Conservation (phyloP, 2,329 filamentous ascomycete genomes). For the Aspergillus chevalieri region DNA sequence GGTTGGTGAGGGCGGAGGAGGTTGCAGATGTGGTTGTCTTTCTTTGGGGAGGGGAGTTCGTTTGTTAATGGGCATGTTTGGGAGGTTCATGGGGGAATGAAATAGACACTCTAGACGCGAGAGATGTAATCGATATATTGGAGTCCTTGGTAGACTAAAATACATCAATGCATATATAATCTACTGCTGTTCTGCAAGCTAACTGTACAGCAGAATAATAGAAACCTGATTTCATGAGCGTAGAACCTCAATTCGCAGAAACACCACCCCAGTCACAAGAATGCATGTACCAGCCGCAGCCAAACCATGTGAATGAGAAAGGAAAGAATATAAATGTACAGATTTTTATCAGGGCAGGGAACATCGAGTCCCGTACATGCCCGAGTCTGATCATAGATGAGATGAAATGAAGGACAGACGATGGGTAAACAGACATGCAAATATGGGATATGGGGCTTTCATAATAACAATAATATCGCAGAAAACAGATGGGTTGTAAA, state of each 20-base stretch:
- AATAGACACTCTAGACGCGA: no score
- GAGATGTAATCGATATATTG: no score
- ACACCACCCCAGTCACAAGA: background rate
- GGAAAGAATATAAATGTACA: slow-evolving; percentile 12
- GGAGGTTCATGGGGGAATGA: no score
- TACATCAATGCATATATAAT: no score
- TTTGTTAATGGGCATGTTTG: no score
- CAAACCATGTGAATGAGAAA: slow-evolving; percentile 3
- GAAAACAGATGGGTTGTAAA: background rate
- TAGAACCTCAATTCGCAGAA: no score
- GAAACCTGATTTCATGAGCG: no score
- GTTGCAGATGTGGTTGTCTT: no score
- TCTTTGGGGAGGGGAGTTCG: no score
- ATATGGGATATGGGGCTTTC: background rate
- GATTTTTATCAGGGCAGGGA: slow-evolving; percentile 1
- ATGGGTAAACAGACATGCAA: background rate
- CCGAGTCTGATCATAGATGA: background rate
- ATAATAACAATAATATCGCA: no score
- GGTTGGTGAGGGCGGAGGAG: no score
- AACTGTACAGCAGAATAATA: background rate
- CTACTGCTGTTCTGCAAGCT: background rate
- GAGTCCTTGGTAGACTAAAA: no score
- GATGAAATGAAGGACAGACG: background rate
- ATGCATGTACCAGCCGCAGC: background rate
- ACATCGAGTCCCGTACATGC: background rate